These are phyloP conservation scores for Tulasnella sp. DNA, from an alignment of 768 basidiomycete species.

Conservation along the genomic window DNA sequence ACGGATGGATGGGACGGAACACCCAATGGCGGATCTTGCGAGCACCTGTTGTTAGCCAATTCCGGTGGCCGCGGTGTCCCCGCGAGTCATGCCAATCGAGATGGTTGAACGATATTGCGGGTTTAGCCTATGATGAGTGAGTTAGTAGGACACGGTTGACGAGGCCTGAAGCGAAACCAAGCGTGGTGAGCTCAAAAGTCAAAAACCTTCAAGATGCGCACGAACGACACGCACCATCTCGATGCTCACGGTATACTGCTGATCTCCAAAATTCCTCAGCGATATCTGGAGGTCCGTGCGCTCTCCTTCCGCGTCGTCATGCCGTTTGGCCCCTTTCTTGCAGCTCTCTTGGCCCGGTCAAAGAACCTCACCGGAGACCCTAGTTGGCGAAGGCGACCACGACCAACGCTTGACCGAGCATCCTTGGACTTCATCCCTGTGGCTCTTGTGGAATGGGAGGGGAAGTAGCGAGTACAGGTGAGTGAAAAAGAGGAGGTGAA, in stretches of 20 bases:
- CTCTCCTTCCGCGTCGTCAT: neutral
- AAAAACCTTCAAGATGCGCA: neutral
- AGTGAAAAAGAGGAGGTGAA: no score
- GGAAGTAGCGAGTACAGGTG: no score
- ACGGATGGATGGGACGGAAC: no score
- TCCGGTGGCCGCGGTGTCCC: no score
- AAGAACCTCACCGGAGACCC: neutral
- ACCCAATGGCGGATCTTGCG: no score
- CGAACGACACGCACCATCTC: neutral
- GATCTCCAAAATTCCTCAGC: constrained; percentile 1
- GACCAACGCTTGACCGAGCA: neutral
- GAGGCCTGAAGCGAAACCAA: neutral
- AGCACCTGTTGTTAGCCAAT: no score
- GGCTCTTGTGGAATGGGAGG: neutral
- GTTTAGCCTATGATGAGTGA: neutral
- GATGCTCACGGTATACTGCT: constrained; percentile 3
- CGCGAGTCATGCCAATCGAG: neutral
- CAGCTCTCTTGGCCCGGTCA: neutral
- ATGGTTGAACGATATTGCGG: neutral
- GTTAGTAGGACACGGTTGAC: neutral
- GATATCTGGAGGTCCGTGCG: neutral
- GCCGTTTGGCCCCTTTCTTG: neutral
- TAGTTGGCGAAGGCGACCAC: neutral
- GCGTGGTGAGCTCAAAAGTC: neutral
- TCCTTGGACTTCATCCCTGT: neutral